Evolutionary conservation across 2,329 filamentous ascomycete genomes (phyloP).

Genomic region (Delphinella strobiligena): DNA sequence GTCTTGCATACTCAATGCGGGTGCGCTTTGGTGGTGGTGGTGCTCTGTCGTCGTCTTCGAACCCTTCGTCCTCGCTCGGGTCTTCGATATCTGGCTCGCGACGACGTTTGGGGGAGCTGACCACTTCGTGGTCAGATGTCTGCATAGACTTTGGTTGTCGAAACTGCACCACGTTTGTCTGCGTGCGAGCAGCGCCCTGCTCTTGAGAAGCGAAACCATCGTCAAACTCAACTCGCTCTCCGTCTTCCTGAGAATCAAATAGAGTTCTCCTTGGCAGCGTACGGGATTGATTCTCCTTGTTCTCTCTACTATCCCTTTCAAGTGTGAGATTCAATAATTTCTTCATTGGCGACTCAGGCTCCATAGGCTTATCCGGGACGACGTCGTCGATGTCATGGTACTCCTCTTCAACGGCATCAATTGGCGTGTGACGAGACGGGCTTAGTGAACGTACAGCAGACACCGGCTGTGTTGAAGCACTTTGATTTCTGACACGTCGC

Average conservation of each 20-base stretch:
- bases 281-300: constrained; percentile 23
- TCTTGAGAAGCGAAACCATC: constrained; percentile 15
- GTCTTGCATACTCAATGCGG: neutral
- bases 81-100: constrained; percentile 20
- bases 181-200: too few species aligned
- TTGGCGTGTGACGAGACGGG: too few species aligned
- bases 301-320: constrained; percentile 1
- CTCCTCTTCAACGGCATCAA: too few species aligned
- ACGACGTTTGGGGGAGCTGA: constrained; percentile 13
- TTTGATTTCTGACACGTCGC: too few species aligned
- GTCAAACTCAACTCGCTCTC: constrained; percentile 26
- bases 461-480: too few species aligned
- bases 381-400: too few species aligned
- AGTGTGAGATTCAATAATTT: too few species aligned
- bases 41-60: constrained; percentile 28
- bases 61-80: constrained; percentile 30
- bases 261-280: constrained; percentile 15
- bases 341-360: too few species aligned
- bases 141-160: neutral
- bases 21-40: constrained; percentile 12
- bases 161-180: too few species aligned
- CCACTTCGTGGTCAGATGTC: neutral
- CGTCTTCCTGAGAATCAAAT: constrained; percentile 28
- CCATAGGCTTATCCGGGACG: too few species aligned
- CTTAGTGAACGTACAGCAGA: too few species aligned